A percentile compares a stretch with the other conserved stretches of the same genome.
Evolutionary conservation across 495 filamentous ascomycete genomes (phyloP).

Genomic region (Tricharina praecox): DNA sequence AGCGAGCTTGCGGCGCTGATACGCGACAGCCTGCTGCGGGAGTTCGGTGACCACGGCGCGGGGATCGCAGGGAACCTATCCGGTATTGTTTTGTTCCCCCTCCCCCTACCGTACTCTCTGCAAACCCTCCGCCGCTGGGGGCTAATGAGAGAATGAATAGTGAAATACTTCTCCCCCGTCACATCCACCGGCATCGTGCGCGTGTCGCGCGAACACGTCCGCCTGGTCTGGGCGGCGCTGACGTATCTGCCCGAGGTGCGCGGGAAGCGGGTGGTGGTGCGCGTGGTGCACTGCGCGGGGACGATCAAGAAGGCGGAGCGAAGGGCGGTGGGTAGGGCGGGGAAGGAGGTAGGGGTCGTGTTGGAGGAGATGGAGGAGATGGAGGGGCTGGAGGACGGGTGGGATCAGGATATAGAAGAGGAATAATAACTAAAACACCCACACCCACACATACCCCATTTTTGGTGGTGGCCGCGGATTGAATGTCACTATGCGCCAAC

Average conservation of each 20-base stretch:
- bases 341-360: conserved; percentile 44
- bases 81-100: conserved; percentile 35
- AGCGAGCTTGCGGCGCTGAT: conserved; percentile 49
- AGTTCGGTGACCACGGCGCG: conserved; percentile 86
- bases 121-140: not conserved
- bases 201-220: conserved; percentile 58
- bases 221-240: conserved; percentile 76
- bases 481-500: too few relatives aligned
- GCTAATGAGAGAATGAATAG: conserved; percentile 20
- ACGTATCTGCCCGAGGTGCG: conserved; percentile 58
- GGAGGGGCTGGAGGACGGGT: conserved; percentile 11
- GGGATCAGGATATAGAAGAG: not conserved
- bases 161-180: conserved; percentile 73
- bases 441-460: too few relatives aligned
- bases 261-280: conserved; percentile 50
- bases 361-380: conserved; percentile 32
- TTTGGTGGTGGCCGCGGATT: too few relatives aligned
- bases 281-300: conserved; percentile 80
- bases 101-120: not conserved
- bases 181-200: conserved; percentile 86
- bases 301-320: conserved; percentile 87
- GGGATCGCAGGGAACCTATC: conserved; percentile 50
- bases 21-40: conserved; percentile 43
- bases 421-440: too few relatives aligned
- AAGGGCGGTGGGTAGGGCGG: conserved; percentile 63